Evolutionary conservation across 352 stramenopile species (phyloP).

Genomic region (Globisporangium takayamanum): DNA sequence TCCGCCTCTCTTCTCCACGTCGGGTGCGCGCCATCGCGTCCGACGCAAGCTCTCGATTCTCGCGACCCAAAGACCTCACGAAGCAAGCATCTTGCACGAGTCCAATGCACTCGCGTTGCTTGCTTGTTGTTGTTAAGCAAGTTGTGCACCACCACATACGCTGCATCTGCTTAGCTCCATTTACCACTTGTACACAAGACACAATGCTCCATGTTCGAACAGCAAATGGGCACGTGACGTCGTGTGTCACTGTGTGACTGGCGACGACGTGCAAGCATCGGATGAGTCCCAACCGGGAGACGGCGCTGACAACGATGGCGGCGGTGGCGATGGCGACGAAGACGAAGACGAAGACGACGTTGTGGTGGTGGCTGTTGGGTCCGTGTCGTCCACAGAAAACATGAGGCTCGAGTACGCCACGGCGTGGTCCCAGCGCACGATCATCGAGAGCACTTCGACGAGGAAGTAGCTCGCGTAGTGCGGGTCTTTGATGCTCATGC

Average conservation of each 20-base stretch:
- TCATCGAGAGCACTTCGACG: conserved; percentile 15
- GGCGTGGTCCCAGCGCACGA: conserved; percentile 16
- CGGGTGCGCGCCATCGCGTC: no score
- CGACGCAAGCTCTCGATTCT: no score
- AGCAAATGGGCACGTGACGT: not conserved
- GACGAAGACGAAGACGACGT: not conserved
- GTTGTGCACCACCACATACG: no score
- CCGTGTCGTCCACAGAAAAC: conserved; percentile 6
- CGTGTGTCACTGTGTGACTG: no score
- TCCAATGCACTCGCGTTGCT: no score
- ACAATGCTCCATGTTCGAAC: not conserved
- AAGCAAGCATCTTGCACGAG: no score
- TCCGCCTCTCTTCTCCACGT: no score
- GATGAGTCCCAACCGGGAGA: conserved; percentile 9
- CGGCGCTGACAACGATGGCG: not conserved
- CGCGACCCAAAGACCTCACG: no score
- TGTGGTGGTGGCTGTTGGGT: not conserved
- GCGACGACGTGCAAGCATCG: not conserved
- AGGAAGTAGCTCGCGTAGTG: conserved; percentile 23
- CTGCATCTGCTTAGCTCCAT: not conserved
- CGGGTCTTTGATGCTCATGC: conserved; percentile 35
- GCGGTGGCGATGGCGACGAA: not conserved
- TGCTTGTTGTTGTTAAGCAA: no score
- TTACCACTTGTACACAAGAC: not conserved
- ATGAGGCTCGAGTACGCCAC: conserved; percentile 9